Percentiles rank a stretch among this genome's conserved stretches.
Evolutionary conservation across 2,329 filamentous ascomycete genomes (phyloP).

Genomic region (Colletotrichum echinochloae): DNA sequence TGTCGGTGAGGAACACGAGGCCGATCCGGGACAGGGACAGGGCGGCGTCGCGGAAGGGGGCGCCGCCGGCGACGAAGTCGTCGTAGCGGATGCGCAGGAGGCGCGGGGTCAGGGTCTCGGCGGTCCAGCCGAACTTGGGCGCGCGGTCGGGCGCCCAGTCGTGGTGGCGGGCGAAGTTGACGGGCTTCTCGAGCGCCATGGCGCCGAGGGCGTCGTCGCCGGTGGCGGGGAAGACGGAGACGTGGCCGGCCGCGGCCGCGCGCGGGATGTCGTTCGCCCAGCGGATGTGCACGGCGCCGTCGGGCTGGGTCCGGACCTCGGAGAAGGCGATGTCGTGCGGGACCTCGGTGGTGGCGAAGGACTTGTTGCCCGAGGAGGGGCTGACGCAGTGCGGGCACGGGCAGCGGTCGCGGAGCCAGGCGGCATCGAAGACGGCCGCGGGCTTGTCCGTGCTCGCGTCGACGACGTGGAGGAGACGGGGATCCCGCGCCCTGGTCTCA

Average conservation of each 20-base stretch:
- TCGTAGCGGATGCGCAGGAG: conserved; percentile 74
- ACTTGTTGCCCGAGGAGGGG: conserved; percentile 70
- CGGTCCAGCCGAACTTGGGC: conserved; percentile 55
- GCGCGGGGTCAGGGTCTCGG: conserved; percentile 50
- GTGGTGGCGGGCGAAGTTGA: conserved; percentile 8
- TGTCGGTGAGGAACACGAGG: conserved; percentile 79
- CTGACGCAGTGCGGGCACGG: conserved; percentile 65
- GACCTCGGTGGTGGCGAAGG: conserved; percentile 58
- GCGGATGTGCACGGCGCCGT: conserved; percentile 63
- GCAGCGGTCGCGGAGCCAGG: conserved; percentile 66
- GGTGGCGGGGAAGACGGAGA: conserved; percentile 50
- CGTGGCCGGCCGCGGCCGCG: conserved; percentile 48
- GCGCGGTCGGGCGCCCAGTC: neutral
- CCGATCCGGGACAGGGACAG: conserved; percentile 74
- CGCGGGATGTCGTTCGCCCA: conserved; percentile 66
- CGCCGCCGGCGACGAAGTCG: conserved; percentile 74
- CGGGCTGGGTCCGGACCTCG: conserved; percentile 47
- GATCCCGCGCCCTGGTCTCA: neutral
- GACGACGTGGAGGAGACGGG: neutral
- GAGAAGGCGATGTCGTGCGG: conserved; percentile 49
- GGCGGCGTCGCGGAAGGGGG: conserved; percentile 71
- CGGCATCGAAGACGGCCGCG: conserved; percentile 14
- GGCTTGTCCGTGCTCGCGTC: neutral
- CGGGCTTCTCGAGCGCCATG: neutral
- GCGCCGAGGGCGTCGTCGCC: conserved; percentile 43